phyloP scores from a whole-genome alignment of 73 alveolate species.

The Effrenium voratum region DNA sequence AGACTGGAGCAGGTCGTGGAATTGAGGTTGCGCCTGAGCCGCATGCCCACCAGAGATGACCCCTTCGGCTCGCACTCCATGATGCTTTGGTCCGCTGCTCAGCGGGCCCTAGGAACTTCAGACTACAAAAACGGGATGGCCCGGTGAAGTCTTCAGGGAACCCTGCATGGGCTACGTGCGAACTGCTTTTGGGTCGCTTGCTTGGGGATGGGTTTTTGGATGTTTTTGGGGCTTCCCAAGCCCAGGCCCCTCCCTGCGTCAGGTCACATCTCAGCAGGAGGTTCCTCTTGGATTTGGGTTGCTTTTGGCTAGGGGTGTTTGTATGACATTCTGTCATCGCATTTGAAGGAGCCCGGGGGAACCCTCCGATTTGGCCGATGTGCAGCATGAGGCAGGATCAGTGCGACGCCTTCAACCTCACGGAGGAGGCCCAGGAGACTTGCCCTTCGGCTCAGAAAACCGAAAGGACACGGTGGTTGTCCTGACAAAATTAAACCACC shows the following conservation, averaged over 20 bases:
- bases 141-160: too few relatives aligned
- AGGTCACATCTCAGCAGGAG: neutral
- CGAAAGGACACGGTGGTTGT: neutral
- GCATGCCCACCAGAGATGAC: conserved; percentile 82
- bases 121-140: neutral
- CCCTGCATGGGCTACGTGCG: too few relatives aligned
- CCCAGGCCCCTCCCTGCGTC: neutral
- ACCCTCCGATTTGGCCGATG: neutral
- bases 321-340: too few relatives aligned
- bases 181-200: too few relatives aligned
- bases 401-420: conserved; percentile 76
- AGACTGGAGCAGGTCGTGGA: too few relatives aligned
- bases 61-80: conserved; percentile 83
- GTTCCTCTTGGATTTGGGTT: neutral
- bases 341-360: too few relatives aligned
- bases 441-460: conserved; percentile 1
- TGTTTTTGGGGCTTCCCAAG: neutral
- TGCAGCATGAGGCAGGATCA: conserved; percentile 44
- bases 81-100: conserved; percentile 46
- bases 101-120: neutral
- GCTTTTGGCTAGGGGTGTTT: too few relatives aligned
- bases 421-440: conserved; percentile 23
- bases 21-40: conserved; percentile 57
- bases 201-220: neutral
- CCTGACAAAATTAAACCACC: neutral